Conservation (phyloP, 805 yeast genomes). For the Saccharomycopsis lassenensis region DNA sequence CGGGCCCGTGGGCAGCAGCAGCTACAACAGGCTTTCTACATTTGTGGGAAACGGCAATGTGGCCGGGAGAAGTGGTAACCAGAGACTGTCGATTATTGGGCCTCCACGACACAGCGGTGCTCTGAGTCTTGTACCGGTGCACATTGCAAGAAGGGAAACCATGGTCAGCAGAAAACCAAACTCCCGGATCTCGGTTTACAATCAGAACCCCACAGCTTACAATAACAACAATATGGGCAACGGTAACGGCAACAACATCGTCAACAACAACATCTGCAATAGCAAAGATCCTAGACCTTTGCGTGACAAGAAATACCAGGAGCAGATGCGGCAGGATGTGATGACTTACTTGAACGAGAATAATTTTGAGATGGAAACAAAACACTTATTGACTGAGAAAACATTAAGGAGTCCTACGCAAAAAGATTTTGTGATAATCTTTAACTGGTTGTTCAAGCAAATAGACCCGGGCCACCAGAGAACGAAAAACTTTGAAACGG, state of each 20-base stretch:
- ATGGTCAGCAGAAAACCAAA: slow-evolving; percentile 3
- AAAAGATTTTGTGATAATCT: slow-evolving; percentile 67
- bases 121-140: background rate
- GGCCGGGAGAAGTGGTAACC: slow-evolving; percentile 3
- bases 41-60: too few relatives aligned
- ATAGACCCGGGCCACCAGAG: slow-evolving; percentile 74
- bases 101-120: slow-evolving; percentile 14
- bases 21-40: slow-evolving; percentile 6
- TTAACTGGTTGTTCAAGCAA: slow-evolving; percentile 67
- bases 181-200: slow-evolving; percentile 2
- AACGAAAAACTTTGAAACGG: slow-evolving; percentile 41
- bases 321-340: slow-evolving; percentile 53
- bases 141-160: slow-evolving; percentile 3
- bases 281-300: slow-evolving; percentile 69
- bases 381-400: slow-evolving; percentile 53
- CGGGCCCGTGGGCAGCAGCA: too few relatives aligned
- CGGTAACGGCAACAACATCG: background rate
- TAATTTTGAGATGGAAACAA: slow-evolving; percentile 66
- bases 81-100: slow-evolving; percentile 13
- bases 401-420: slow-evolving; percentile 74
- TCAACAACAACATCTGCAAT: background rate
- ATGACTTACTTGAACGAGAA: slow-evolving; percentile 50
- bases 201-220: background rate
- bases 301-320: slow-evolving; percentile 60
- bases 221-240: background rate